A percentile compares a stretch with the other conserved stretches of the same genome.
Evolutionary conservation across 108 stramenopile genomes (phyloP).

Genomic region (Epithemia pelagica): DNA sequence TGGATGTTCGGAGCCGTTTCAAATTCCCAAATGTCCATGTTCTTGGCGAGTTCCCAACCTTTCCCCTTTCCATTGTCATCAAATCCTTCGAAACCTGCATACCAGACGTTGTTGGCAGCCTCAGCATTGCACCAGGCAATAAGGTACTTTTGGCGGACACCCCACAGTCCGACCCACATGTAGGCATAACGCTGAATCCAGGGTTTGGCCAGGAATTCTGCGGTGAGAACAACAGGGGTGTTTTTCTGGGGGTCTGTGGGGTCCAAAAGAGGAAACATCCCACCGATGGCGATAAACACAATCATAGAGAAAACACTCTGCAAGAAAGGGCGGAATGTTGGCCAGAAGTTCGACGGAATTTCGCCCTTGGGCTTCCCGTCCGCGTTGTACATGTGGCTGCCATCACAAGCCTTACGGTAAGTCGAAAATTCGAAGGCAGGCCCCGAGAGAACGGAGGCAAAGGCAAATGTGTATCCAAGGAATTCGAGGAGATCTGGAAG

Average conservation of each 20-base stretch:
- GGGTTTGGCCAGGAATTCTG: constrained; percentile 51
- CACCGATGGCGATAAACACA: constrained; percentile 58
- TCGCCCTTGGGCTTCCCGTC: constrained; percentile 68
- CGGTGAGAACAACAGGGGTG: constrained; percentile 53
- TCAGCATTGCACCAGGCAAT: constrained; percentile 97
- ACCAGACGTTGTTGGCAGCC: constrained; percentile 88
- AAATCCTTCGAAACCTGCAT: constrained; percentile 90
- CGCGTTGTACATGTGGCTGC: constrained; percentile 55
- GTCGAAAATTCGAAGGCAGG: constrained; percentile 80
- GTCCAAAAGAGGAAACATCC: constrained; percentile 72
- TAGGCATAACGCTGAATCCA: constrained; percentile 61
- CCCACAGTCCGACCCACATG: constrained; percentile 79
- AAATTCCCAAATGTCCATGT: constrained; percentile 89
- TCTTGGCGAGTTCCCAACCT: constrained; percentile 87
- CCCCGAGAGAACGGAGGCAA: constrained; percentile 88
- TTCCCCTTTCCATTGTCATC: constrained; percentile 71
- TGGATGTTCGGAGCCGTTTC: constrained; percentile 86
- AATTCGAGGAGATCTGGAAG: constrained; percentile 86
- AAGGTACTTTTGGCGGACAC: constrained; percentile 91
- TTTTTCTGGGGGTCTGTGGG: constrained; percentile 72
- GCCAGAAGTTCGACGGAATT: constrained; percentile 71
- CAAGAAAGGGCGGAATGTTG: constrained; percentile 65
- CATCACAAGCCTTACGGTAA: constrained; percentile 72
- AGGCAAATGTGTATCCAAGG: constrained; percentile 94
- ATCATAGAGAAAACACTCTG: constrained; percentile 65